Base-by-base conservation (phyloP, 2,329 filamentous ascomycete species). In the Trichoderma sp. region DNA sequence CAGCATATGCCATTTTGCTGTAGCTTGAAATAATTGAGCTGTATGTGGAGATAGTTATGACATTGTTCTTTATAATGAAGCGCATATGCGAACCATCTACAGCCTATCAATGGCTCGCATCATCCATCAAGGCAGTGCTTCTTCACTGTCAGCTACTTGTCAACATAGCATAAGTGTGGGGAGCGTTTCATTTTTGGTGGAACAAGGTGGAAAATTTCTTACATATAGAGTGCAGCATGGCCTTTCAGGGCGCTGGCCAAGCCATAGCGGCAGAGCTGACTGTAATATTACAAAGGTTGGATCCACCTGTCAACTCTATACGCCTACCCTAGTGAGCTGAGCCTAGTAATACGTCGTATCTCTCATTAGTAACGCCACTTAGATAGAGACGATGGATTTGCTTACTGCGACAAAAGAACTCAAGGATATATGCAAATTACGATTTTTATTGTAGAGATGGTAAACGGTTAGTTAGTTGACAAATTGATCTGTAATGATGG, bases 61-160 rank as follows among this genome's bases (percentile, higher is more conserved):
- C 62, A 57, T 56, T 24, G 52, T 47, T 49, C 53, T 58, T 58
- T 31, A 49, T 58, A 58, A 56, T 11, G 27, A 33, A 35, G 24
- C 24, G 21, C 62, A 43, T 19, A 31, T 14, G 35, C 52, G 37
- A 56, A 47, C 31, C 43, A 27, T 29, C 33, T 27, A 27, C 19
- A 33, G 40, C n/a, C 27, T 29, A 35, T 16, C 16, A 33, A 49
- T 19, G 24, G n/a, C 19, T 56, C 19, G 21, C 21, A n/a, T 57
- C 16, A n/a, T 57, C 37, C 53, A 31, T 33, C 37, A 40, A 40
- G 37, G 11, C 53, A 49, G 35, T 24, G 63, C 27, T 35, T 56
- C 49, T 56, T 66, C n/a, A 49, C 57, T 66, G 63, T 66, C 52
- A 66, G 63, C 63, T 43, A 57, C 53, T 49, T 66, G 63, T 58